Percentiles rank a stretch among this genome's conserved stretches.
phyloP scores from a whole-genome alignment of 352 stramenopile genomes.

The Pythium dissotocum region DNA sequence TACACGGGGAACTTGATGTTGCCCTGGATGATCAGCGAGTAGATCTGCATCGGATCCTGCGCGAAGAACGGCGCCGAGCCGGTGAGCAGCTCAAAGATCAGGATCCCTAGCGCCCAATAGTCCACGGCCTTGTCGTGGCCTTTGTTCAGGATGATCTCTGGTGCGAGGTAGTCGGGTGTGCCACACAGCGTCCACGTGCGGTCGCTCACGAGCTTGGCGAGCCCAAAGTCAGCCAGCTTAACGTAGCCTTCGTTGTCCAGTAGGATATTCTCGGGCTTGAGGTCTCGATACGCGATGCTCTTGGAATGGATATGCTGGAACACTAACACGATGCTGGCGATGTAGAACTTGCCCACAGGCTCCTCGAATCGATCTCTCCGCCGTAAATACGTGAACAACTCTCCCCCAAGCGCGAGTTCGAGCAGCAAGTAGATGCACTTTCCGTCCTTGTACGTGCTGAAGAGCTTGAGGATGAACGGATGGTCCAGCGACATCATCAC shows the following conservation, averaged over 20 bases:
- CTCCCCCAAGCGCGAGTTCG: conserved; percentile 90
- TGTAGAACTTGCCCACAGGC: conserved; percentile 82
- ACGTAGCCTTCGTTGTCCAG: conserved; percentile 86
- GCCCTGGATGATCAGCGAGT: conserved; percentile 89
- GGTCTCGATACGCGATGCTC: conserved; percentile 89
- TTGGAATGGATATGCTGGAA: conserved; percentile 91
- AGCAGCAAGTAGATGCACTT: conserved; percentile 91
- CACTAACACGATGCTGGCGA: conserved; percentile 87
- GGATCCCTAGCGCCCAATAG: conserved; percentile 90
- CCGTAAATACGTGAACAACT: conserved; percentile 92
- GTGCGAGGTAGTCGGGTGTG: conserved; percentile 92
- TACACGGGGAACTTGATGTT: conserved; percentile 84
- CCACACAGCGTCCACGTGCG: conserved; percentile 91
- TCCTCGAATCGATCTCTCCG: conserved; percentile 74
- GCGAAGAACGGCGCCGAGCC: conserved; percentile 89
- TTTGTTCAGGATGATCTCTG: conserved; percentile 92
- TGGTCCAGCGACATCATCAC: conserved; percentile 89
- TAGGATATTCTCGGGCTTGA: conserved; percentile 91
- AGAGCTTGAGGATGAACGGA: conserved; percentile 92
- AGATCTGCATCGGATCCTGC: conserved; percentile 91
- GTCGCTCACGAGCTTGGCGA: conserved; percentile 88
- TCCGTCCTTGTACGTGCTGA: conserved; percentile 88
- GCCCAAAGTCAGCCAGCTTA: conserved; percentile 91
- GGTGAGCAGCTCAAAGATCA: conserved; percentile 90
- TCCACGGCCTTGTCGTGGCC: conserved; percentile 90